Evolutionary conservation across 192 early-diverging fungal species (phyloP), one percentile per base, ranked within the genome.

Genomic region (Rhizoclosmatium sp.): DNA sequence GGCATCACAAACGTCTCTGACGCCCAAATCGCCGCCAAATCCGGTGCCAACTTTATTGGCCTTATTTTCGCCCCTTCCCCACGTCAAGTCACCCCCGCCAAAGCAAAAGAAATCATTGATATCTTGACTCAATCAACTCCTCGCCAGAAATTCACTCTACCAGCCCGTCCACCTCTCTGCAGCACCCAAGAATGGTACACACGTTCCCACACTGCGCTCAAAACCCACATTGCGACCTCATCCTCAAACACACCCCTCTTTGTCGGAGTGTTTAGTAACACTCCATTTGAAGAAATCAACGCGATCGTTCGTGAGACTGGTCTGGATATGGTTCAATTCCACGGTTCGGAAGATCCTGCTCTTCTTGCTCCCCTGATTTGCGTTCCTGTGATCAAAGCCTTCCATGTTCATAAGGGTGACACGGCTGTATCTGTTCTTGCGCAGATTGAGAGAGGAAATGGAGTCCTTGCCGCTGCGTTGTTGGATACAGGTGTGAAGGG

Each of bases 261-360:
- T 16, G 94, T 96, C 1, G 98, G 98, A 3, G 97, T 99, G 9
- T 99, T 99, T 82, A 89, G 90, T 75, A 94, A 97, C 80, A 94
- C 96, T 58, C 74, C 91, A 1, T 72, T 94, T 31, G 93, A 92
- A 59, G 82, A 95, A 68, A 96, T 99, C 71, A 89, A 89, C 40
- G 74, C 81, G 1, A 87, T 93, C 4, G 92, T 90, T 3, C 76
- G 83, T 21, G 79, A 79, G 21, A 87, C 92, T 31, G 91, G 92
- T 21, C 86, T 99, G 23, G 97, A 99, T 82, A 61, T 98, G 47
- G 93, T 98, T 21, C 98, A 99, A 88, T 87, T 99, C 67, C 98
- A 99, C 84, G 95, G 96, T 1, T 81, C 87, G 45, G 97, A 97
- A 83, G 82, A 87, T 44, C 82, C 79, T 0, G 87, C 90, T 47